These are phyloP conservation scores for Aegilops longissima DNA, from an alignment of 176 grass and related monocot species.

Conservation along the genomic window DNA sequence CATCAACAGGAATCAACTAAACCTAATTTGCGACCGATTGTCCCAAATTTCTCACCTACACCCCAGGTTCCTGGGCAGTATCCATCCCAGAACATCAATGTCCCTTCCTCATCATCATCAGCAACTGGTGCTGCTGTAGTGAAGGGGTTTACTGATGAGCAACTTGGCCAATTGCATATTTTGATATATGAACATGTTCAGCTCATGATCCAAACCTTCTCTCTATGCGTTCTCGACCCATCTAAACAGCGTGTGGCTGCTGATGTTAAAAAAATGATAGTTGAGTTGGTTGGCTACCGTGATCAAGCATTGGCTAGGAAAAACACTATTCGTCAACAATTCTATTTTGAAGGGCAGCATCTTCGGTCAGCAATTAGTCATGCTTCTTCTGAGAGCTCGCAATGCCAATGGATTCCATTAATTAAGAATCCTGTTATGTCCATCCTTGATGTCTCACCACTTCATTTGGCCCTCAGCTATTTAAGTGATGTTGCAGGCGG, in stretches of 20 bases:
- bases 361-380: conserved; percentile 44
- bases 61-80: conserved; percentile 31
- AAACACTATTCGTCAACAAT: conserved; percentile 41
- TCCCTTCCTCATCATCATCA: conserved; percentile 25
- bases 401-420: conserved; percentile 56
- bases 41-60: conserved; percentile 47
- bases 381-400: conserved; percentile 34
- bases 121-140: conserved; percentile 38
- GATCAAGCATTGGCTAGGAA: conserved; percentile 67
- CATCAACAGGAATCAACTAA: conserved; percentile 34
- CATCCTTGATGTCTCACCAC: conserved; percentile 78
- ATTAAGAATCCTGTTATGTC: conserved; percentile 67
- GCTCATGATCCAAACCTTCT: conserved; percentile 86
- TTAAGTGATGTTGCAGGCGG: conserved; percentile 70
- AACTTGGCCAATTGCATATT: conserved; percentile 78
- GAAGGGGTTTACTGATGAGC: conserved; percentile 69
- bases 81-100: conserved; percentile 36
- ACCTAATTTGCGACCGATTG: conserved; percentile 49
- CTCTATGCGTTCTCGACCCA: conserved; percentile 76
- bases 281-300: conserved; percentile 65
- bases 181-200: conserved; percentile 90
- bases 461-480: conserved; percentile 59
- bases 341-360: conserved; percentile 49
- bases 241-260: conserved; percentile 63
- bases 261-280: conserved; percentile 76